These are phyloP conservation scores for Exutisphaerella laricina DNA, from an alignment of 2,329 filamentous ascomycete species.

Conservation along the genomic window DNA sequence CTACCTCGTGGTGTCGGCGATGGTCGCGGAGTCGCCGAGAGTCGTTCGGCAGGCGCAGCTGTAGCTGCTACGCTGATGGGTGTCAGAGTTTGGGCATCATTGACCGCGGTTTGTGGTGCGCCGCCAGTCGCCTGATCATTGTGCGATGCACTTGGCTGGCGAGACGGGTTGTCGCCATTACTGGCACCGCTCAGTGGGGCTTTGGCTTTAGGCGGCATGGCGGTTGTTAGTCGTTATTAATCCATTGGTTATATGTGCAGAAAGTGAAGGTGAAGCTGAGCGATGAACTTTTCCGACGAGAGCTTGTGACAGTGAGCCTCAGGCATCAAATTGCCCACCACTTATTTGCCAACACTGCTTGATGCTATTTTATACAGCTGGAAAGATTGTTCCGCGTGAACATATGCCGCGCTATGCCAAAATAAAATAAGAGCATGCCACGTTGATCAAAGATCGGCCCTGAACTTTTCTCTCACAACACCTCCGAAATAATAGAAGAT, in stretches of 20 bases:
- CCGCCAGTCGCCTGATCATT: conserved; percentile 5
- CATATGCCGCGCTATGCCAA: not conserved
- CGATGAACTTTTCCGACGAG: too few relatives aligned
- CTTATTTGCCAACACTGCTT: too few relatives aligned
- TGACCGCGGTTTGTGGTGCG: not conserved
- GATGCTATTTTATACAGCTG: too few relatives aligned
- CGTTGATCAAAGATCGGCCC: conserved; percentile 30
- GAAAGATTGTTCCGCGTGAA: too few relatives aligned
- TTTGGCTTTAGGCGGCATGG: not conserved
- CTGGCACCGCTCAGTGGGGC: not conserved
- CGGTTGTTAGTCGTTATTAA: not conserved
- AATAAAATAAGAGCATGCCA: not conserved
- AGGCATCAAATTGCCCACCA: not conserved
- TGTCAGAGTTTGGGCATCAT: too few relatives aligned
- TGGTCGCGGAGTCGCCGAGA: conserved; percentile 10
- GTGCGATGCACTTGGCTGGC: not conserved
- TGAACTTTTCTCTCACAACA: conserved; percentile 42
- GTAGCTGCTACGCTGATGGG: conserved; percentile 1
- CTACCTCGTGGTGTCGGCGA: conserved; percentile 14
- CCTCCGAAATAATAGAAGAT: conserved; percentile 47
- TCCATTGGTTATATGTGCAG: conserved; percentile 1
- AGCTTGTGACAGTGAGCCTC: conserved; percentile 3
- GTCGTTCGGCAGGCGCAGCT: conserved; percentile 3
- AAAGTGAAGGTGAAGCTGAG: conserved; percentile 2
- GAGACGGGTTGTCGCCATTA: not conserved